A percentile compares a stretch with the other conserved stretches of the same genome.
Conservation (phyloP, 257 asterid species). For the Verbascum thapsus region DNA sequence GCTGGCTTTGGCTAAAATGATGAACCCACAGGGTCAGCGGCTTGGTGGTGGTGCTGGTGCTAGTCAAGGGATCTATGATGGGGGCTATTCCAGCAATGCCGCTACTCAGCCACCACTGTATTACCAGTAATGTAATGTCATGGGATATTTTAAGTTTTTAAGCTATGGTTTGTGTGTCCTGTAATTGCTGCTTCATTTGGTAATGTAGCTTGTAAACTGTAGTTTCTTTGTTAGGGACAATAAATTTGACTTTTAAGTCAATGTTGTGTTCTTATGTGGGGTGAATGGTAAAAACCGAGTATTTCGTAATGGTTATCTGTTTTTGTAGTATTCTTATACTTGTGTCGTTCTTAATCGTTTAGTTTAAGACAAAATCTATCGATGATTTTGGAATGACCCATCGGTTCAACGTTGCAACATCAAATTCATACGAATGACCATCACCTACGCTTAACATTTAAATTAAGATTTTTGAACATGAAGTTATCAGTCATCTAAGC, state of each 20-base stretch:
- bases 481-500: too few relatives aligned
- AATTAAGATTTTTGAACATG: too few relatives aligned
- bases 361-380: neutral
- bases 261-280: conserved; percentile 9
- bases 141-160: conserved; percentile 3
- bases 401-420: too few relatives aligned
- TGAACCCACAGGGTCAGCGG: conserved; percentile 73
- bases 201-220: conserved; percentile 33
- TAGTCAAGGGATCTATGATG: conserved; percentile 55
- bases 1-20: conserved; percentile 56
- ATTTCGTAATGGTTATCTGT: neutral
- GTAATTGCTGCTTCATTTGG: conserved; percentile 29
- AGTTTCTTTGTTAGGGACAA: conserved; percentile 27
- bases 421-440: too few relatives aligned
- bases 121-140: conserved; percentile 39
- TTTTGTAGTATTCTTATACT: neutral
- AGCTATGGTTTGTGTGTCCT: neutral
- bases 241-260: neutral
- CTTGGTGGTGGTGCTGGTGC: conserved; percentile 55
- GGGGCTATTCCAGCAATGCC: conserved; percentile 46
- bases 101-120: conserved; percentile 62
- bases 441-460: too few relatives aligned
- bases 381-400: neutral
- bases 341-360: neutral
- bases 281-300: conserved; percentile 12